Base-by-base conservation (phyloP, 345 rosid species). In the Rhizophora apiculata region DNA sequence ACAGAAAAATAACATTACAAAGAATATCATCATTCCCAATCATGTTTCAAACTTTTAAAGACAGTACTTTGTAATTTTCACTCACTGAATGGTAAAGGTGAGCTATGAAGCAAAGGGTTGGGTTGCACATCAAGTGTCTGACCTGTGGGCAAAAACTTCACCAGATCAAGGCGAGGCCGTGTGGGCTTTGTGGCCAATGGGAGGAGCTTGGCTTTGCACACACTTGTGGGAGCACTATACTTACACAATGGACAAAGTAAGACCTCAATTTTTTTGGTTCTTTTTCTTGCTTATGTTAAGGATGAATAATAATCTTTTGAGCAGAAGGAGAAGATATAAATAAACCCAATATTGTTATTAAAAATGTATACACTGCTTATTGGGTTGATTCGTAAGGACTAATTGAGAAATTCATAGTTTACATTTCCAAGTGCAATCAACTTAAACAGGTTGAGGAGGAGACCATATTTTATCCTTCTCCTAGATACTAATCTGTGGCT, bases 131-230 rank as follows among this genome's bases (percentile, higher is more conserved):
- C 96, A 90, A 76, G 86, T 84, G 61, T 73, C 93, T 59, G 99
- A 95, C 73, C 73, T 95, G 71, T 95, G 99, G 99, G 96, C 96
- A 24, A 95, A 88, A 80, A 79, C 97, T 67, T 95, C 99, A 22
- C 87, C 92, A 11, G 88, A 84, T 85, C 75, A 69, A 59, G 96
- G 99, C 48, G 64, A 87, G 16, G 96, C 84, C 63, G 81, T 78
- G 39, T 95, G 90, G 93, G 91, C 92, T 20, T 68, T 95, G 27
- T 95, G 99, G 99, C 98, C 96, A 24, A 95, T 90, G 96, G 99
- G 99, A 51, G 99, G 99, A 65, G 89, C 97, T 26, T 95, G 99
- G 97, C 95, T 95, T 62, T 90, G 96, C 69, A 88, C 92, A 26
- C 99, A 90, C 82, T 82, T 88, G 22, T 92, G 99, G 99, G 99